Evolutionary conservation across 148 eudicot genomes (phyloP).

Genomic region (Rhododendron molle): DNA sequence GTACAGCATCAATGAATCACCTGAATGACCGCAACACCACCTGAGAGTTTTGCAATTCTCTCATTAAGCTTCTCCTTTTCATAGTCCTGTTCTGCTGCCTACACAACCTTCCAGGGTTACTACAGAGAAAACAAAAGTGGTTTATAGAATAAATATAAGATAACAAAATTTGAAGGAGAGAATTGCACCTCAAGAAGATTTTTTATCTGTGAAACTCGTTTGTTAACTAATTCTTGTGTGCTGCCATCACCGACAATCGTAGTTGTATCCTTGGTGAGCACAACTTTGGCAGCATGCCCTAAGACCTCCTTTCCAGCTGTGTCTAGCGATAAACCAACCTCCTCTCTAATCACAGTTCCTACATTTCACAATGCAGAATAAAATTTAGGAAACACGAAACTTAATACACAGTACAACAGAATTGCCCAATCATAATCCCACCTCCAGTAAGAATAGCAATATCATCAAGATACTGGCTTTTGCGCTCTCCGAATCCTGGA

Average conservation of each 20-base stretch:
- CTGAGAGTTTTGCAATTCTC: conserved; percentile 76
- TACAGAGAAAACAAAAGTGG: neutral
- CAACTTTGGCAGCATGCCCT: conserved; percentile 53
- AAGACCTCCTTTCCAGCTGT: conserved; percentile 46
- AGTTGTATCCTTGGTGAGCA: conserved; percentile 47
- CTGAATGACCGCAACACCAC: conserved; percentile 81
- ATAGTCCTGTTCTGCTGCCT: conserved; percentile 60
- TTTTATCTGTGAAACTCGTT: conserved; percentile 46
- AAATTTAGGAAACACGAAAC: neutral
- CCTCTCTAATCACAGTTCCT: conserved; percentile 64
- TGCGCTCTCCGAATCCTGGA: conserved; percentile 74
- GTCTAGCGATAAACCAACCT: conserved; percentile 54
- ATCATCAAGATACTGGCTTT: conserved; percentile 64
- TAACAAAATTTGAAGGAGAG: neutral
- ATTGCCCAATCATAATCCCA: conserved; percentile 2
- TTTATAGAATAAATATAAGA: neutral
- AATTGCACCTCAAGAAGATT: conserved; percentile 44
- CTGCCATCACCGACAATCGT: conserved; percentile 64
- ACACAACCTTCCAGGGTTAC: conserved; percentile 11
- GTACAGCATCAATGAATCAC: conserved; percentile 17
- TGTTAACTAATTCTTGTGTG: conserved; percentile 53
- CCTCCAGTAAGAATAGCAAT: conserved; percentile 73
- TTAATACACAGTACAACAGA: neutral
- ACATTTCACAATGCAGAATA: neutral
- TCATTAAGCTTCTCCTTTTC: conserved; percentile 63